These are phyloP conservation scores for Colletotrichum orchidophilum DNA, from an alignment of 2,329 filamentous ascomycete species.

Conservation along the genomic window DNA sequence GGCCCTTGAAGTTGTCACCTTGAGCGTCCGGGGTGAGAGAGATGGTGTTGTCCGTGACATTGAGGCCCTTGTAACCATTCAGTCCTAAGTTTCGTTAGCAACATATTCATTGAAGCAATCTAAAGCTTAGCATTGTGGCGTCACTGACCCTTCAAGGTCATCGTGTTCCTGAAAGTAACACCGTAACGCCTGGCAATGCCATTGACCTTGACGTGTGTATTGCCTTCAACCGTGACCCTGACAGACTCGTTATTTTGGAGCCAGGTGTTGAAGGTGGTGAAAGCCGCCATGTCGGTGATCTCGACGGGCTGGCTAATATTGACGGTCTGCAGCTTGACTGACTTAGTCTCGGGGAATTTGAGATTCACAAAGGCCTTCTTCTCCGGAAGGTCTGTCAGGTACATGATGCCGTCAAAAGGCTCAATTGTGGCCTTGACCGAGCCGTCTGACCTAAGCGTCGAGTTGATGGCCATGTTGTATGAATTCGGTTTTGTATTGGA, in stretches of 20 bases:
- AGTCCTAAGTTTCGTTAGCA: constrained; percentile 46
- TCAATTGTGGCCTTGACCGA: constrained; percentile 61
- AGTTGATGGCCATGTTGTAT: constrained; percentile 65
- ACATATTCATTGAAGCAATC: background rate
- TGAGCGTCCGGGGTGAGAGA: constrained; percentile 48
- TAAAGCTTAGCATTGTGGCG: background rate
- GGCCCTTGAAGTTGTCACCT: constrained; percentile 69
- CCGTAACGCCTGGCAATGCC: constrained; percentile 58
- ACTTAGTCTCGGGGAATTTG: constrained; percentile 61
- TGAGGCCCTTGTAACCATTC: constrained; percentile 65
- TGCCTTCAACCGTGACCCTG: constrained; percentile 60
- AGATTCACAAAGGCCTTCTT: constrained; percentile 61
- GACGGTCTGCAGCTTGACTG: constrained; percentile 58
- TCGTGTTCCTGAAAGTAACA: constrained; percentile 66
- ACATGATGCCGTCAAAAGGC: constrained; percentile 62
- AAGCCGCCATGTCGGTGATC: constrained; percentile 57
- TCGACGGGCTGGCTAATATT: constrained; percentile 60
- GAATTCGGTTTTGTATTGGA: constrained; percentile 54
- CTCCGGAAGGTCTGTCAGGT: constrained; percentile 58
- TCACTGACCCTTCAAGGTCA: constrained; percentile 53
- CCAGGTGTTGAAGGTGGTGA: constrained; percentile 64
- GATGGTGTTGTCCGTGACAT: constrained; percentile 61
- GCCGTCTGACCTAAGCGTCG: constrained; percentile 61
- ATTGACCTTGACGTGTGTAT: constrained; percentile 60
- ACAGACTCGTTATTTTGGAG: constrained; percentile 62